These are phyloP conservation scores for Tylopilus felleus DNA, from an alignment of 768 basidiomycete species.

Conservation along the genomic window DNA sequence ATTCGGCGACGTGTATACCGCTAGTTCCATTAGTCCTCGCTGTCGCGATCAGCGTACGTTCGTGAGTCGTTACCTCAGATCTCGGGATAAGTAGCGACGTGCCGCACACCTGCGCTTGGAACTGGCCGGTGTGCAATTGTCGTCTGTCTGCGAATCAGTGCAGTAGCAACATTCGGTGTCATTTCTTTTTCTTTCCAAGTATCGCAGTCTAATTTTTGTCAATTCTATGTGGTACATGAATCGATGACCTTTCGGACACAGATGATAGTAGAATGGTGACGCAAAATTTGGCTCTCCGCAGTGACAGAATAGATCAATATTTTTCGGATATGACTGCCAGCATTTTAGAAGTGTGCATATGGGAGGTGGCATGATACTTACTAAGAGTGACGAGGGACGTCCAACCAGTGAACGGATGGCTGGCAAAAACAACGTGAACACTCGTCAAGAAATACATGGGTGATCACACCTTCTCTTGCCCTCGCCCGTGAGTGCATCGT, in stretches of 20 bases:
- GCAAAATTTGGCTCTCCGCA: not conserved
- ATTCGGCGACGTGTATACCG: too few relatives aligned
- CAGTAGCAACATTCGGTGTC: too few relatives aligned
- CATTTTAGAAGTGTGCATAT: constrained; percentile 1
- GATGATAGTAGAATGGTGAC: not conserved
- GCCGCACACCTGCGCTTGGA: too few relatives aligned
- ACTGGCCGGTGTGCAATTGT: too few relatives aligned
- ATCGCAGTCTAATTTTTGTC: too few relatives aligned
- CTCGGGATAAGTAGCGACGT: too few relatives aligned
- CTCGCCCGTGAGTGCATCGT: constrained; percentile 79
- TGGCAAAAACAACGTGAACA: constrained; percentile 32
- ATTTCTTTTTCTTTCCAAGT: too few relatives aligned
- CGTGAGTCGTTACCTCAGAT: too few relatives aligned
- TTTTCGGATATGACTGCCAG: constrained; percentile 63
- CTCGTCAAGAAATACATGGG: not conserved
- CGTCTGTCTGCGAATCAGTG: too few relatives aligned
- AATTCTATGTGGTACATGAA: not conserved
- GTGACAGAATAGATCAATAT: constrained; percentile 38
- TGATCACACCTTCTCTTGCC: constrained; percentile 74
- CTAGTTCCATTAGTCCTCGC: too few relatives aligned
- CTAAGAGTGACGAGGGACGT: constrained; percentile 86
- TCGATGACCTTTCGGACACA: not conserved
- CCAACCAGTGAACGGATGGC: constrained; percentile 98
- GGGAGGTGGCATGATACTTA: constrained; percentile 41
- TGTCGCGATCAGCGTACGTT: too few relatives aligned